These are phyloP conservation scores for Paraphysoderma sedebokerense DNA, from an alignment of 371 early-diverging fungal genomes.

Conservation along the genomic window DNA sequence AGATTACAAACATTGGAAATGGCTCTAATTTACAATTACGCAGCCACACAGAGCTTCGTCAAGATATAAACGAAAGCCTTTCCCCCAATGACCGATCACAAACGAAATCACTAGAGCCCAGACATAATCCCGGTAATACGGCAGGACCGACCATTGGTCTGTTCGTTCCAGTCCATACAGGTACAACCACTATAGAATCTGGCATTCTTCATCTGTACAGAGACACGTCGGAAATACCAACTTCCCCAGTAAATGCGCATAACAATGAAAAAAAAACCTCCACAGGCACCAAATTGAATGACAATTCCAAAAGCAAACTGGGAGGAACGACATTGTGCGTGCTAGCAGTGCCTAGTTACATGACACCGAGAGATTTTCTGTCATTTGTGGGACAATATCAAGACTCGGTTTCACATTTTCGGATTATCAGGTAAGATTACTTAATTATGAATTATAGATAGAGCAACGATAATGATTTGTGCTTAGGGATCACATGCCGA, in stretches of 20 bases:
- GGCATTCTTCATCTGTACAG: slow-evolving; percentile 62
- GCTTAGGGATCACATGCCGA: slow-evolving; percentile 50
- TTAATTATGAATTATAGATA: neutral
- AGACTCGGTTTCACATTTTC: slow-evolving; percentile 35
- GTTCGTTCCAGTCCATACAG: neutral
- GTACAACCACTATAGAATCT: slow-evolving; percentile 10
- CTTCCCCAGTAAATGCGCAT: neutral
- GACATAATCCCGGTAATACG: no score
- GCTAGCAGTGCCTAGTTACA: slow-evolving; percentile 70
- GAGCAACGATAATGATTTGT: neutral
- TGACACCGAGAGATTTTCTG: slow-evolving; percentile 69
- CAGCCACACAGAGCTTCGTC: no score
- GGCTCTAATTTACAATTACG: no score
- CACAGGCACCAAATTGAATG: slow-evolving; percentile 7
- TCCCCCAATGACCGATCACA: no score
- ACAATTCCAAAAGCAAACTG: slow-evolving; percentile 10
- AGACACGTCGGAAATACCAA: slow-evolving; percentile 2
- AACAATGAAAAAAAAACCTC: neutral
- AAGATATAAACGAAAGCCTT: no score
- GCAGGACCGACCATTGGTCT: no score
- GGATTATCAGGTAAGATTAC: slow-evolving; percentile 37
- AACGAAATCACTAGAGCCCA: no score
- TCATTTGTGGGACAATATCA: slow-evolving; percentile 49
- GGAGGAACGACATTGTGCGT: slow-evolving; percentile 41
- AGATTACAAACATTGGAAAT: no score